A percentile compares a stretch with the other conserved stretches of the same genome.
Evolutionary conservation across 1,284 basidiomycete genomes (phyloP).

Genomic region (Rhodotorula glutinis): DNA sequence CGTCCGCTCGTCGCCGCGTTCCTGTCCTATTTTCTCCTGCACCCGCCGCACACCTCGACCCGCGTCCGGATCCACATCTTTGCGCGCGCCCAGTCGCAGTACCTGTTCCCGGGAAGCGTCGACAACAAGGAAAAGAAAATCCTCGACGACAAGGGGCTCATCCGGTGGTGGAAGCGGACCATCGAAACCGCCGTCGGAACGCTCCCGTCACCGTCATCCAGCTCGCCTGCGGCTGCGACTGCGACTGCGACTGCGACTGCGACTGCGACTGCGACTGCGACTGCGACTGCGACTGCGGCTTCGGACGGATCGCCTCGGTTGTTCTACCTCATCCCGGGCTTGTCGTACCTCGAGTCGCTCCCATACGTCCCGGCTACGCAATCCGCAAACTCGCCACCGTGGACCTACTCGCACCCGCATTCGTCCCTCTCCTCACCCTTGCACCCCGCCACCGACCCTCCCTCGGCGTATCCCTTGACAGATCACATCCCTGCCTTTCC

Average conservation of each 20-base stretch:
- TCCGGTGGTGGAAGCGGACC: constrained; percentile 86
- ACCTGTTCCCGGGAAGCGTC: constrained; percentile 88
- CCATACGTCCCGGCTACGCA: constrained; percentile 54
- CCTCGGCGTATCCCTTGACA: constrained; percentile 56
- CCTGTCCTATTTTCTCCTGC: constrained; percentile 65
- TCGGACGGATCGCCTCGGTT: too few relatives aligned
- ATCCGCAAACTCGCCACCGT: constrained; percentile 48
- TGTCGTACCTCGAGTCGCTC: constrained; percentile 65
- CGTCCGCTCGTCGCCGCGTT: constrained; percentile 65
- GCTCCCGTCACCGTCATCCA: neutral
- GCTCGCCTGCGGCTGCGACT: neutral
- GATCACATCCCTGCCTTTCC: constrained; percentile 79
- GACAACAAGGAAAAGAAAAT: constrained; percentile 71
- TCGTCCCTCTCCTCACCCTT: constrained; percentile 60
- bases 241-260: neutral
- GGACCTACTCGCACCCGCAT: constrained; percentile 76
- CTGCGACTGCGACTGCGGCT: neutral
- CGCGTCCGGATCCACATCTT: constrained; percentile 81
- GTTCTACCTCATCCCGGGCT: constrained; percentile 71
- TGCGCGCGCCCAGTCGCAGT: constrained; percentile 84
- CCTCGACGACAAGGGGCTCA: constrained; percentile 73
- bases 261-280: neutral
- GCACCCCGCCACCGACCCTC: constrained; percentile 46
- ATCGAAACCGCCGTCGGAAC: constrained; percentile 56
- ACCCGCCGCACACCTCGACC: constrained; percentile 60